phyloP scores from a whole-genome alignment of 352 stramenopile genomes.

The Globisporangium cylindrosporum region DNA sequence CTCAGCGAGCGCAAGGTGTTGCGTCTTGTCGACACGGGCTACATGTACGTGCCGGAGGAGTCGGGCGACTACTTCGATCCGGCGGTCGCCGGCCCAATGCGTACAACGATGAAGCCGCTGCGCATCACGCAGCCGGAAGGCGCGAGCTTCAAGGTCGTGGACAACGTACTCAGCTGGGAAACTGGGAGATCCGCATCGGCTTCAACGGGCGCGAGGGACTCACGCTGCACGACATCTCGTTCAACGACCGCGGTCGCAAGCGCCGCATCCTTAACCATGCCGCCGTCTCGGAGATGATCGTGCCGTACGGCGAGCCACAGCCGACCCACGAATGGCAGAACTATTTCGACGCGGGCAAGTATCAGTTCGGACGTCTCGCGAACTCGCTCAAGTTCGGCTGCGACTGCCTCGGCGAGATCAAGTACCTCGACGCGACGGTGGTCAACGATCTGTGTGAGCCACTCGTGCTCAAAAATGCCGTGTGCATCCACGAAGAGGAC shows the following conservation, averaged over 20 bases:
- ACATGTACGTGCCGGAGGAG: slow-evolving; percentile 41
- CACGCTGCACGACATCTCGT: slow-evolving; percentile 68
- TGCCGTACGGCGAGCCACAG: slow-evolving; percentile 76
- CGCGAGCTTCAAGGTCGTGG: slow-evolving; percentile 64
- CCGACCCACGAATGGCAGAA: slow-evolving; percentile 77
- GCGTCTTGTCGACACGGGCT: slow-evolving; percentile 41
- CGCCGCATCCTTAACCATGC: slow-evolving; percentile 64
- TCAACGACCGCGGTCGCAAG: slow-evolving; percentile 34
- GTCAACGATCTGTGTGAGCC: slow-evolving; percentile 53
- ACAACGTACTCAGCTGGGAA: slow-evolving; percentile 77
- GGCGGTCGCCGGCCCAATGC: slow-evolving; percentile 34
- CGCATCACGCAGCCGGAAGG: slow-evolving; percentile 74
- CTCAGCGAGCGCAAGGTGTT: slow-evolving; percentile 38
- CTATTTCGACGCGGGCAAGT: slow-evolving; percentile 86
- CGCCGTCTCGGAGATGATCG: slow-evolving; percentile 83
- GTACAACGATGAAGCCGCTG: slow-evolving; percentile 54
- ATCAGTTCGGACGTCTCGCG: slow-evolving; percentile 70
- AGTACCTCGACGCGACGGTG: slow-evolving; percentile 79
- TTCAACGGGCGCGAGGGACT: slow-evolving; percentile 84
- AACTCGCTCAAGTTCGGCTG: slow-evolving; percentile 82
- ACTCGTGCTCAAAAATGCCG: slow-evolving; percentile 52
- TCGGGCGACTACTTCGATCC: slow-evolving; percentile 45
- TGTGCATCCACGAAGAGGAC: slow-evolving; percentile 88
- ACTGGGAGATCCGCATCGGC: slow-evolving; percentile 76
- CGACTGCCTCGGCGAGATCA: slow-evolving; percentile 81